phyloP scores from a whole-genome alignment of 2,329 filamentous ascomycete species.

The Hypoxylon sp. region DNA sequence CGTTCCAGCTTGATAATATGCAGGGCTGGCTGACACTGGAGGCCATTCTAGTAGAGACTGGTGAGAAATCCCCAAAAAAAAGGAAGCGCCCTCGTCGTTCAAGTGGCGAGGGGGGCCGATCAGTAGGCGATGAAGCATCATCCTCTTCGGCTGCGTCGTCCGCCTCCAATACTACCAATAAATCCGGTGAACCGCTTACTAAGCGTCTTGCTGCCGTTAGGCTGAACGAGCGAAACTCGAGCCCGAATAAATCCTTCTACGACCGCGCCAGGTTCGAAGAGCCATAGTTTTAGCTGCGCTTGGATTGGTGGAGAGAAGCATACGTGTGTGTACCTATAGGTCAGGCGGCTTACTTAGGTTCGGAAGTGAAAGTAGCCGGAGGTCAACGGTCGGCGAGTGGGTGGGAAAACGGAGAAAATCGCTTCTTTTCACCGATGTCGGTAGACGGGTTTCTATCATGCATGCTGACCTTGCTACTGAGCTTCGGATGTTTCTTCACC shows the following conservation, averaged over 20 bases:
- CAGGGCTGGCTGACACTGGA: constrained; percentile 94
- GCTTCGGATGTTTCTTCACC: not conserved
- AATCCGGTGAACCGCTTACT: constrained; percentile 55
- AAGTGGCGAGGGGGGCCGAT: constrained; percentile 55
- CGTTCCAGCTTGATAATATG: constrained; percentile 86
- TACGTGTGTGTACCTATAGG: constrained; percentile 2
- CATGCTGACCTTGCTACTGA: not conserved
- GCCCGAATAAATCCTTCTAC: constrained; percentile 51
- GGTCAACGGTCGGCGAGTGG: not conserved
- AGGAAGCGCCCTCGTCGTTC: constrained; percentile 72
- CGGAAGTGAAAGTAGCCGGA: not conserved
- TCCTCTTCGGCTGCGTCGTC: constrained; percentile 32
- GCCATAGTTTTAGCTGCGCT: constrained; percentile 8
- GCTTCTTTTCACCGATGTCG: not conserved
- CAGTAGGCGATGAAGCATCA: constrained; percentile 40
- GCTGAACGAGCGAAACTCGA: constrained; percentile 53
- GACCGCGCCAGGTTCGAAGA: constrained; percentile 53
- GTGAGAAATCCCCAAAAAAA: constrained; percentile 84
- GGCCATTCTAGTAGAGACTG: constrained; percentile 93
- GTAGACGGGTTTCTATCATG: constrained; percentile 2
- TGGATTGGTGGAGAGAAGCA: not conserved
- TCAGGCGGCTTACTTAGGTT: not conserved
- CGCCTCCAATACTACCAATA: constrained; percentile 39
- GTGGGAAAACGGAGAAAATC: not conserved
- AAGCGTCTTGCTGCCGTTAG: constrained; percentile 58